Evolutionary conservation across 2,329 filamentous ascomycete genomes (phyloP).

Genomic region (Simplicillium sp.): DNA sequence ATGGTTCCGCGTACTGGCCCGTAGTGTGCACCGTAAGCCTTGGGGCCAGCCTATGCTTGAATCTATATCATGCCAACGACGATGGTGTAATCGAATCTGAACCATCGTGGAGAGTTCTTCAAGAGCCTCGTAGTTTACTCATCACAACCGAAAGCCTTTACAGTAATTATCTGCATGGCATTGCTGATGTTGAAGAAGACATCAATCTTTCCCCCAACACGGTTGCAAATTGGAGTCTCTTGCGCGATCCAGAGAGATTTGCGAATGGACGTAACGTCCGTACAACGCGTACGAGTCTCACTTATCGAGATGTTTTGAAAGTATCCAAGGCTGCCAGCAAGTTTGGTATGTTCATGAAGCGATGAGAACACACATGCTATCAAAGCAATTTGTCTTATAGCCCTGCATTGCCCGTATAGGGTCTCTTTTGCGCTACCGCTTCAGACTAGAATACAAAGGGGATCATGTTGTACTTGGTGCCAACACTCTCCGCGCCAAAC

Average conservation of each 20-base stretch:
- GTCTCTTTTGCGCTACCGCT: slow-evolving; percentile 8
- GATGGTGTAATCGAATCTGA: slow-evolving; percentile 45
- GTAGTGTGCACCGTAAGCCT: slow-evolving; percentile 88
- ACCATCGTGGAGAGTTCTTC: slow-evolving; percentile 54
- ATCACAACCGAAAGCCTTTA: slow-evolving; percentile 64
- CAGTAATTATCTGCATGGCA: slow-evolving; percentile 64
- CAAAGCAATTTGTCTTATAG: not conserved
- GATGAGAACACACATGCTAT: slow-evolving; percentile 15
- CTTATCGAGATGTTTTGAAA: slow-evolving; percentile 78
- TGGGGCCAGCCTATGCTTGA: slow-evolving; percentile 66
- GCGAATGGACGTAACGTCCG: slow-evolving; percentile 46
- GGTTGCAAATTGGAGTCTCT: slow-evolving; percentile 63
- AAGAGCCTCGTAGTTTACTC: slow-evolving; percentile 75
- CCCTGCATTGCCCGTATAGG: not conserved
- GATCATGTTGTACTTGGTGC: slow-evolving; percentile 64
- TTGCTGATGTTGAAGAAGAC: slow-evolving; percentile 58
- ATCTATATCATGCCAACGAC: slow-evolving; percentile 58
- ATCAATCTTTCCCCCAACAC: slow-evolving; percentile 49
- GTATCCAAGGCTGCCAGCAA: slow-evolving; percentile 66
- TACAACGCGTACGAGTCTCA: slow-evolving; percentile 59
- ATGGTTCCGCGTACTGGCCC: slow-evolving; percentile 77
- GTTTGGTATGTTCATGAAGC: slow-evolving; percentile 41
- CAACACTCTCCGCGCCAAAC: slow-evolving; percentile 59
- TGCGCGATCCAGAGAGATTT: slow-evolving; percentile 40
- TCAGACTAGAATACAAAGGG: slow-evolving; percentile 50